Conservation (phyloP, 805 yeast genomes). For the Ogataea salicorniae region DNA sequence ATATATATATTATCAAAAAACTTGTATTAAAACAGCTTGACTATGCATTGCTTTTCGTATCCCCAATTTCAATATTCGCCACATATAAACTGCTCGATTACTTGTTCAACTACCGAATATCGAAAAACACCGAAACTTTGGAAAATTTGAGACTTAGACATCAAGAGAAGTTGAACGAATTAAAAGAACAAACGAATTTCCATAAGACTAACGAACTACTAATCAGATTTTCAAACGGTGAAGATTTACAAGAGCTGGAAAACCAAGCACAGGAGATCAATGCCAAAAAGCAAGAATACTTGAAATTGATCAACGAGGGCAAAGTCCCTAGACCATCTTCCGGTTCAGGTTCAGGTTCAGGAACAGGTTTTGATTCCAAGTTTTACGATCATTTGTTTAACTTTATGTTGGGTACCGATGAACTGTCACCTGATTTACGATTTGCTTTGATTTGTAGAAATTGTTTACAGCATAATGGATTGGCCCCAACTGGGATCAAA, state of each 20-base stretch:
- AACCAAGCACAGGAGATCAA: slow-evolving; percentile 39
- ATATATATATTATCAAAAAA: slow-evolving; percentile 10
- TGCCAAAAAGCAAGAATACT: slow-evolving; percentile 34
- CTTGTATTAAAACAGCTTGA: slow-evolving; percentile 1
- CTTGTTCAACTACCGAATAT: slow-evolving; percentile 18
- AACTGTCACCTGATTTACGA: slow-evolving; percentile 50
- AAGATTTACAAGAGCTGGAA: slow-evolving; percentile 37
- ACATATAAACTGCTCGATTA: slow-evolving; percentile 12
- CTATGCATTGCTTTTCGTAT: slow-evolving; percentile 1
- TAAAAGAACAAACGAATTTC: slow-evolving; percentile 57
- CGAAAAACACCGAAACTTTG: slow-evolving; percentile 18
- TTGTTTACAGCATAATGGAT: slow-evolving; percentile 73
- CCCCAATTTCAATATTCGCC: slow-evolving; percentile 14
- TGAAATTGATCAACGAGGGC: slow-evolving; percentile 31
- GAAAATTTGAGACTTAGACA: slow-evolving; percentile 29
- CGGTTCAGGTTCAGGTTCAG: slow-evolving; percentile 7
- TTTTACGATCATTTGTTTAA: slow-evolving; percentile 34
- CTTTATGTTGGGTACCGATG: slow-evolving; percentile 56
- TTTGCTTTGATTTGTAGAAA: slow-evolving; percentile 66
- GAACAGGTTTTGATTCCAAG: background rate
- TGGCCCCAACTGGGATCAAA: slow-evolving; percentile 65
- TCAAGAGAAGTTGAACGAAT: slow-evolving; percentile 31
- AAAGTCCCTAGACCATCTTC: slow-evolving; percentile 11
- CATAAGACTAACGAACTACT: slow-evolving; percentile 71
- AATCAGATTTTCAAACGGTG: slow-evolving; percentile 53